phyloP scores from a whole-genome alignment of 805 yeast genomes.

The Candida verbasci region DNA sequence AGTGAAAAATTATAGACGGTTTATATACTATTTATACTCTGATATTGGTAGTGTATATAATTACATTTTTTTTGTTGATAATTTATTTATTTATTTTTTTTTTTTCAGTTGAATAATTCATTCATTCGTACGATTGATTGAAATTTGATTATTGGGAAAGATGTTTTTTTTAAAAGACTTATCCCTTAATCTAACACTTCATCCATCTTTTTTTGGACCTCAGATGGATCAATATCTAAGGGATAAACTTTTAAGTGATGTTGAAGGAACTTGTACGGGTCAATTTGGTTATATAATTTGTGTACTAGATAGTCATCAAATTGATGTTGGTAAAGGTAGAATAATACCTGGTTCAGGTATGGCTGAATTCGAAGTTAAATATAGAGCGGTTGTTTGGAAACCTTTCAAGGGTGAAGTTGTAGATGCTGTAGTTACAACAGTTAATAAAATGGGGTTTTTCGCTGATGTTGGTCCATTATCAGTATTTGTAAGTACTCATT shows the following conservation, averaged over 20 bases:
- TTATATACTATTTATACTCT: no score
- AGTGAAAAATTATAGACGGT: neutral
- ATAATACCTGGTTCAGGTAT: constrained; percentile 89
- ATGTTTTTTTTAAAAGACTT: constrained; percentile 70
- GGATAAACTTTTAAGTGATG: constrained; percentile 87
- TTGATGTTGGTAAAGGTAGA: constrained; percentile 92
- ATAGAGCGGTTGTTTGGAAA: constrained; percentile 95
- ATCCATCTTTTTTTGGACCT: constrained; percentile 97
- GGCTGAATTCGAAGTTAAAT: constrained; percentile 94
- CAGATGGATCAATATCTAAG: constrained; percentile 93
- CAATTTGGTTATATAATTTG: constrained; percentile 97
- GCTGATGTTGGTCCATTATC: constrained; percentile 97
- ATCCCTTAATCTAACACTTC: constrained; percentile 85
- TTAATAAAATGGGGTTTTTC: constrained; percentile 91
- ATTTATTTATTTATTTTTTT: neutral
- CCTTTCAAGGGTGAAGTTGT: constrained; percentile 99
- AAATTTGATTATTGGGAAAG: constrained; percentile 5
- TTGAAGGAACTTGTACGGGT: constrained; percentile 98
- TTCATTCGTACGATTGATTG: constrained; percentile 4
- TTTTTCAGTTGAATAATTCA: neutral
- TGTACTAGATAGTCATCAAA: constrained; percentile 89
- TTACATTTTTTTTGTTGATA: no score
- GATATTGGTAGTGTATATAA: no score
- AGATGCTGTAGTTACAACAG: constrained; percentile 92
- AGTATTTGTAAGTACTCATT: constrained; percentile 90